Base-by-base conservation (phyloP, 179 eudicot species). In the Heliamphora pulchella region DNA sequence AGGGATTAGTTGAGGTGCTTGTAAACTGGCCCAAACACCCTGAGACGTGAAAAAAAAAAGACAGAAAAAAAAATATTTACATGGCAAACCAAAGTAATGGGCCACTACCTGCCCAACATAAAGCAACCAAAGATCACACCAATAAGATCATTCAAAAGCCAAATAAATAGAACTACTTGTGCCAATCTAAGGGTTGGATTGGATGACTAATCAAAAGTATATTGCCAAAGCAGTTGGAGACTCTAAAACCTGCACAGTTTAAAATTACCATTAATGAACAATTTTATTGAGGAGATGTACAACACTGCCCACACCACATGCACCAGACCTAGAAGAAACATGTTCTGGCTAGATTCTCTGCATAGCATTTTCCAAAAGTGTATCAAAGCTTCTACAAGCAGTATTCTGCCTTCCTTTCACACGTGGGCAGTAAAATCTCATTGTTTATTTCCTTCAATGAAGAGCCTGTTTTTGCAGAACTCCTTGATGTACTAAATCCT, bases 381-480 rank as follows among this genome's bases (percentile, higher is more conserved):
- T 5, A 54, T 31, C 46, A 54, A 13, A 39, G 53, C 15, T 72
- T 20, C 55, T 53, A 62, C 0, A 11, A 14, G 59, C 17, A 53
- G 58, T 20, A 57, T 54, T 80, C 78, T 81, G 84, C 83, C 79
- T 84, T 81, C 79, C 62, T 65, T 71, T 61, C 74, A 71, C 51
- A 62, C 79, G 47, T 76, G 74, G 43, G 72, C 5, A 59, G 81
- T 51, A 20, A 72, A 57, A 71, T 82, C 46, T 80, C 64, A 61
- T 59, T 77, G 71, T 59, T 58, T 62, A 71, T 64, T 15, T 8
- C 13, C 68, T 41, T 79, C 69, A 79, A 67, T 18, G 77, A 31
- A 44, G 84, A 80, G 67, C 66, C 73, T 18, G 20, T 55, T 17
- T 64, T 77, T 10, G 47, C 51, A 73, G 79, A 51, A 57, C 17